Evolutionary conservation across 805 yeast genomes (phyloP).

Genomic region (Yarrowia sp.): DNA sequence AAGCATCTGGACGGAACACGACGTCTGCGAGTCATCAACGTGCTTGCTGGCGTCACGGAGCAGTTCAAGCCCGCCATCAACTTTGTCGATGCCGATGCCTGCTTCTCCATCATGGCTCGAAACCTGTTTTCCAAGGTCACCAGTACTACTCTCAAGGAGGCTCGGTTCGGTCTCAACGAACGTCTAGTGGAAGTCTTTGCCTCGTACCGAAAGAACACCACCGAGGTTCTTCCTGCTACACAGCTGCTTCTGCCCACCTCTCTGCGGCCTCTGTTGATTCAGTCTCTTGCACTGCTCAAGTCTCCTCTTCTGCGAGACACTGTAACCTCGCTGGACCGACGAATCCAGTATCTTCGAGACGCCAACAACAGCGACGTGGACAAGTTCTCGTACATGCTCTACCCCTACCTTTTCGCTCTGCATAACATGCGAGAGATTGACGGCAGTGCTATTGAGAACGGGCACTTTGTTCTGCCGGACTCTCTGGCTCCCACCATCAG

Average conservation of each 20-base stretch:
- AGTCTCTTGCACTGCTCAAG: slow-evolving; percentile 66
- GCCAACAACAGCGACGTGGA: slow-evolving; percentile 55
- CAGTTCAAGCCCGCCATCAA: slow-evolving; percentile 69
- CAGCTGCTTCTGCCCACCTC: slow-evolving; percentile 81
- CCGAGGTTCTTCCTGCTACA: slow-evolving; percentile 43
- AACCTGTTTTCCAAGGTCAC: slow-evolving; percentile 46
- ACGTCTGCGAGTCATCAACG: slow-evolving; percentile 81
- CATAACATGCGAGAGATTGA: slow-evolving; percentile 63
- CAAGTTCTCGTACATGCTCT: slow-evolving; percentile 59
- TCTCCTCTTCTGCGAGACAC: slow-evolving; percentile 56
- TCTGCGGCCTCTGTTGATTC: slow-evolving; percentile 65
- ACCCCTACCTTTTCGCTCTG: slow-evolving; percentile 74
- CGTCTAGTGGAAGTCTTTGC: slow-evolving; percentile 56
- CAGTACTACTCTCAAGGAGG: slow-evolving; percentile 41
- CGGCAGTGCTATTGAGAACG: slow-evolving; percentile 45
- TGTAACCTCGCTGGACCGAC: slow-evolving; percentile 55
- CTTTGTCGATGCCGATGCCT: slow-evolving; percentile 73
- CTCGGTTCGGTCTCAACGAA: slow-evolving; percentile 50
- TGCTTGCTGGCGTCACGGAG: slow-evolving; percentile 76
- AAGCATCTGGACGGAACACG: slow-evolving; percentile 74
- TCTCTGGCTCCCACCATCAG: slow-evolving; percentile 46
- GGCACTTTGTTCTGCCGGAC: slow-evolving; percentile 48
- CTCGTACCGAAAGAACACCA: slow-evolving; percentile 50
- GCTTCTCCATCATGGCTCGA: slow-evolving; percentile 52
- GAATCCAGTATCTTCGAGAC: slow-evolving; percentile 53